These are phyloP conservation scores for Trichoderma simmonsii DNA, from an alignment of 2,329 filamentous ascomycete species.

Conservation along the genomic window DNA sequence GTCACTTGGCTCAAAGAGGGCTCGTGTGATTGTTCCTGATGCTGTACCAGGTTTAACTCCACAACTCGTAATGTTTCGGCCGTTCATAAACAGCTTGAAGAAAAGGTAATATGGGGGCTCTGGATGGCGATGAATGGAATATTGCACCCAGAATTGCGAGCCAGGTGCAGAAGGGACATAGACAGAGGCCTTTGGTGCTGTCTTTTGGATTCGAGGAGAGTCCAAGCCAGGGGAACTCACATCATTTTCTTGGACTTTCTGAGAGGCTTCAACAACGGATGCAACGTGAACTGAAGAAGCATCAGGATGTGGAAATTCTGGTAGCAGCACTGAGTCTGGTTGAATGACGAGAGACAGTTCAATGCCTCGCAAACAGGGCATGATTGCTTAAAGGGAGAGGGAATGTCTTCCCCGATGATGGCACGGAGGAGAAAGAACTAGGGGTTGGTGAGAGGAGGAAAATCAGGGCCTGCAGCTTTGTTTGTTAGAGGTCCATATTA, in stretches of 20 bases:
- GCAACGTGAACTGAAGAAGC: conserved; percentile 35
- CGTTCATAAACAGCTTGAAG: conserved; percentile 57
- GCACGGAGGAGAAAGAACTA: not conserved
- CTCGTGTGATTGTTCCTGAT: conserved; percentile 42
- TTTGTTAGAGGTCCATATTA: not conserved
- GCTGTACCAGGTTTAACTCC: conserved; percentile 42
- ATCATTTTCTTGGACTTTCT: not conserved
- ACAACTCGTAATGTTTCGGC: conserved; percentile 50
- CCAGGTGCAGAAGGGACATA: conserved; percentile 57
- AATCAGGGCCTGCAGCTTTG: not conserved
- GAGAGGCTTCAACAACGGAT: conserved; percentile 17
- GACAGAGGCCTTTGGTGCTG: conserved; percentile 47
- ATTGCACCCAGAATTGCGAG: conserved; percentile 52
- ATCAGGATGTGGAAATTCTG: conserved; percentile 56
- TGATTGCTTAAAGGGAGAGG: conserved; percentile 24
- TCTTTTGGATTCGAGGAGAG: not conserved
- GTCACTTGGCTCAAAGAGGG: conserved; percentile 48
- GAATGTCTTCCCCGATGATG: not conserved
- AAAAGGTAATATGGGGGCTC: conserved; percentile 42
- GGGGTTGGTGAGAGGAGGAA: not conserved
- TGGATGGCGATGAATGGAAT: conserved; percentile 38
- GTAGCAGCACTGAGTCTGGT: conserved; percentile 37
- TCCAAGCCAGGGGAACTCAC: not conserved
- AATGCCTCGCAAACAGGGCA: conserved; percentile 51
- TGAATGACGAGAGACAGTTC: conserved; percentile 43